These are phyloP conservation scores for Saccharomycopsis oosterbeekiorum DNA, from an alignment of 805 yeast genomes.

Conservation along the genomic window DNA sequence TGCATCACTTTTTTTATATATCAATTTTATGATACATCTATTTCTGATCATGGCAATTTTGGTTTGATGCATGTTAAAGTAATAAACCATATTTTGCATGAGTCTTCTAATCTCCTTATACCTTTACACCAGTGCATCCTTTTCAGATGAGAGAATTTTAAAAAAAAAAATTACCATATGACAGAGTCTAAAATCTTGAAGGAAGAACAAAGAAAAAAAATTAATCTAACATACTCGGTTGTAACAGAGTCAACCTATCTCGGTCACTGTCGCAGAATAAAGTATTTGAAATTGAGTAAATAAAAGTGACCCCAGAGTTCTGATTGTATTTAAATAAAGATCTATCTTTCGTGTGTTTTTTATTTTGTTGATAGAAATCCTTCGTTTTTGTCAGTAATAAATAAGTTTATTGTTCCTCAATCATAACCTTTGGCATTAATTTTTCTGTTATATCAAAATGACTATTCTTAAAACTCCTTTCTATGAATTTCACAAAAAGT, in stretches of 20 bases:
- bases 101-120: not conserved
- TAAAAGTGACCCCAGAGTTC: no score
- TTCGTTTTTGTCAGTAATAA: no score
- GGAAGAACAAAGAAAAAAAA: not conserved
- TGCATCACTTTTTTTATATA: not conserved
- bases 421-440: no score
- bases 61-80: not conserved
- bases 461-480: slow-evolving; percentile 54
- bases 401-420: no score
- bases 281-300: no score
- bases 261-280: not conserved
- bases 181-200: not conserved
- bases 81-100: not conserved
- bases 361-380: no score
- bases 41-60: not conserved
- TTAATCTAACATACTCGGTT: not conserved
- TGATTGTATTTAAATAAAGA: no score
- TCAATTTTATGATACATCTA: not conserved
- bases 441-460: not conserved
- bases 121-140: not conserved
- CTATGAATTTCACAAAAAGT: slow-evolving; percentile 63
- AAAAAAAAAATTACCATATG: not conserved
- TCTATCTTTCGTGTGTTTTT: no score
- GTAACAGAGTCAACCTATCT: not conserved
- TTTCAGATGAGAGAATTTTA: not conserved